Base-by-base conservation (phyloP, 805 yeast genomes). In the Starmerella powellii region DNA sequence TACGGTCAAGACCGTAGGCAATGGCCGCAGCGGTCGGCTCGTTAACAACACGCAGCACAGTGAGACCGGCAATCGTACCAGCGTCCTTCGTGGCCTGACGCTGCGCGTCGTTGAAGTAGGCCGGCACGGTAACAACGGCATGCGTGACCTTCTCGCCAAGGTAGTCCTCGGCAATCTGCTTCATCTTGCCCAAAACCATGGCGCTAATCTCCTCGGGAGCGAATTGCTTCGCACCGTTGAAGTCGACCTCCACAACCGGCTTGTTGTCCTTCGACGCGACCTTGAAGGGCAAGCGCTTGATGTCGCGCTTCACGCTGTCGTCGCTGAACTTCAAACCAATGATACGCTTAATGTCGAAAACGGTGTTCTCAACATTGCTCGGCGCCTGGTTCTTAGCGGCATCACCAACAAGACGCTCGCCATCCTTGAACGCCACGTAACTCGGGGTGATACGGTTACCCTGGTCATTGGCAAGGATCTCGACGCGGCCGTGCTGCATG, bases 21-120 rank as follows among this genome's bases (percentile, higher is more conserved):
- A 86, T 84, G 42, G 96, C 96, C 54, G 96, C 96, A 36, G 96
- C 96, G 47, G 96, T 86, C 57, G 94, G 94, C 71, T 83, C 94
- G 63, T 83, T 83, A 49, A 83, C 88, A 56, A 83, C 83, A 72
- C 94, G 79, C 65, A 83, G 70, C 51, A 83, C 84, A 62, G 80
- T 82, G 62, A 83, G 71, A 57, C 94, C 94, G 38, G 94, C 93
- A 71, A 83, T 83, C 48, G 80, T 74, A 71, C 94, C 94, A 34
- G 94, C 94, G 63, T 83, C 93, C 70, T 83, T 83, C 45, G 94
- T 83, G 52, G 94, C 94, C 65, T 83, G 94, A 69, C 93, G 78
- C 69, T 83, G 94, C 48, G 94, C 88, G 67, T 83, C 94, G 63
- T 82, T 84, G 72, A 83, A 83, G 68, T 83, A 83, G 43, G 94